phyloP scores from a whole-genome alignment of 2,329 filamentous ascomycete species.

The Saccharata proteae region DNA sequence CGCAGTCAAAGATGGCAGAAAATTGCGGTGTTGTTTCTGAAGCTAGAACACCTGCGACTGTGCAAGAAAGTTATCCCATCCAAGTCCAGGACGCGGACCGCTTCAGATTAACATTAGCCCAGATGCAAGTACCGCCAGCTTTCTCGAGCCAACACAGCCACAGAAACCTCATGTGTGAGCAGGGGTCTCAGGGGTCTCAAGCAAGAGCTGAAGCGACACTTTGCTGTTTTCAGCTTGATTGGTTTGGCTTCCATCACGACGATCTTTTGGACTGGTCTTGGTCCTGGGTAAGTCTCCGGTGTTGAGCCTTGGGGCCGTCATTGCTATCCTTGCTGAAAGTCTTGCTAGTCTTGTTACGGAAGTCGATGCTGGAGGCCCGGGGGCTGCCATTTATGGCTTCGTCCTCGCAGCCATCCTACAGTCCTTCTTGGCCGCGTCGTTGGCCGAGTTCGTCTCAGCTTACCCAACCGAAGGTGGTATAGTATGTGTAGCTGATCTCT shows the following conservation, averaged over 20 bases:
- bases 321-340: too few relatives aligned
- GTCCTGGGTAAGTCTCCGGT: constrained; percentile 5
- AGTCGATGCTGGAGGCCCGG: constrained; percentile 10
- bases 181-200: constrained; percentile 8
- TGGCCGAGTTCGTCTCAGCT: constrained; percentile 10
- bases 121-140: too few relatives aligned
- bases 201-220: constrained; percentile 8
- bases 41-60: too few relatives aligned
- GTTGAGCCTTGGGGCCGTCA: too few relatives aligned
- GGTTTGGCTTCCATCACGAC: constrained; percentile 10
- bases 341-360: constrained; percentile 6
- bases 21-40: too few relatives aligned
- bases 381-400: constrained; percentile 11
- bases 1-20: too few relatives aligned
- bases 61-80: too few relatives aligned
- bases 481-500: not conserved
- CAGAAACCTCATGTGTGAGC: too few relatives aligned
- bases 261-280: constrained; percentile 11
- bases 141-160: too few relatives aligned
- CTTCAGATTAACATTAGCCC: too few relatives aligned
- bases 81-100: too few relatives aligned
- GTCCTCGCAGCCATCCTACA: constrained; percentile 10
- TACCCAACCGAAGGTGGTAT: constrained; percentile 11
- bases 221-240: constrained; percentile 8
- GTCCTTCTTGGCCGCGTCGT: constrained; percentile 10